Evolutionary conservation across 2,329 filamentous ascomycete genomes (phyloP).

Genomic region (Chlorencoelia australis): DNA sequence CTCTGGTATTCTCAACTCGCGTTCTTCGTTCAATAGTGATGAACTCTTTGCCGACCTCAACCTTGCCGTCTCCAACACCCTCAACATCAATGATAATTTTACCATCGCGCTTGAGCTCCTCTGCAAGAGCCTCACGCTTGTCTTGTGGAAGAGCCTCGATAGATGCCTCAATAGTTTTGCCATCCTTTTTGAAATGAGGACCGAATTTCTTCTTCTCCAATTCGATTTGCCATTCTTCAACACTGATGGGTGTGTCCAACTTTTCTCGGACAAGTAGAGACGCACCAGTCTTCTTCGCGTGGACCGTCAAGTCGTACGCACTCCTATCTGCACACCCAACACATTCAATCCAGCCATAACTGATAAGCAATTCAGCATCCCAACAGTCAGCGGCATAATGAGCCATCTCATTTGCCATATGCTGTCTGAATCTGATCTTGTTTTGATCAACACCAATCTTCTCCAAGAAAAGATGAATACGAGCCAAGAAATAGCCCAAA

Average conservation of each 20-base stretch:
- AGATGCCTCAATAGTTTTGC: slow-evolving; percentile 72
- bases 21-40: slow-evolving; percentile 78
- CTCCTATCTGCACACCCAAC: slow-evolving; percentile 94
- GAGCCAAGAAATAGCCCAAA: slow-evolving; percentile 90
- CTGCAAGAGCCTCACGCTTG: slow-evolving; percentile 67
- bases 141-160: slow-evolving; percentile 62
- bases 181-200: slow-evolving; percentile 89
- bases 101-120: slow-evolving; percentile 62
- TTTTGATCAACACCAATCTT: slow-evolving; percentile 78
- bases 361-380: slow-evolving; percentile 89
- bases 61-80: slow-evolving; percentile 56
- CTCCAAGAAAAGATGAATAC: slow-evolving; percentile 82
- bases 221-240: slow-evolving; percentile 83
- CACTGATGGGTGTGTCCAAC: slow-evolving; percentile 63
- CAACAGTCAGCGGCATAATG: slow-evolving; percentile 97
- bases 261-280: slow-evolving; percentile 78
- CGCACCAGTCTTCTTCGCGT: slow-evolving; percentile 84
- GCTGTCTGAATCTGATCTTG: slow-evolving; percentile 93
- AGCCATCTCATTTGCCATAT: slow-evolving; percentile 85
- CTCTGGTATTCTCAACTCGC: slow-evolving; percentile 70
- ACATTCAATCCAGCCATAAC: slow-evolving; percentile 96
- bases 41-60: slow-evolving; percentile 69
- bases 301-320: slow-evolving; percentile 87
- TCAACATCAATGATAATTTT: slow-evolving; percentile 71
- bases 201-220: slow-evolving; percentile 95